Conservation (phyloP, 2,329 filamentous ascomycete genomes). For the Metarhizium anisopliae region DNA sequence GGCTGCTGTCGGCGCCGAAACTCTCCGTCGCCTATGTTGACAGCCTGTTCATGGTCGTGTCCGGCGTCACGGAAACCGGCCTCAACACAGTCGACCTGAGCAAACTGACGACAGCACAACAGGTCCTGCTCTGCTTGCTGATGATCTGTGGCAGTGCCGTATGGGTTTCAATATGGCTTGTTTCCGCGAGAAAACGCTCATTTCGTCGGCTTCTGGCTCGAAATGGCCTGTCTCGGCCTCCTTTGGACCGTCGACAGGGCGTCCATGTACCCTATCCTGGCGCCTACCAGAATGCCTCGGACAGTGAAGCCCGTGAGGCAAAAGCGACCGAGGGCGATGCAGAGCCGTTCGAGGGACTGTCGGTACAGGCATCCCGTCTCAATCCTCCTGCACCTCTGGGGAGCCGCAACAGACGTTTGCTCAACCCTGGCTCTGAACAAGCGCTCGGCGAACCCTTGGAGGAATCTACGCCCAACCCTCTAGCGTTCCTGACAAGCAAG, state of each 20-base stretch:
- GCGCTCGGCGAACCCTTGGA: no score
- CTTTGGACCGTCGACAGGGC: no score
- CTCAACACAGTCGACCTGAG: slow-evolving; percentile 60
- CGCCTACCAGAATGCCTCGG: no score
- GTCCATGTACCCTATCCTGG: no score
- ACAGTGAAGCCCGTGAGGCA: no score
- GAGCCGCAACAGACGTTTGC: neutral
- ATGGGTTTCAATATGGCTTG: slow-evolving; percentile 57
- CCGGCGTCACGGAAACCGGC: slow-evolving; percentile 58
- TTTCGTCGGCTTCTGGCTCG: slow-evolving; percentile 50
- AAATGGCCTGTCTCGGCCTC: no score
- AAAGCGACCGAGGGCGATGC: no score
- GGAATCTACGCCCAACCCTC: neutral
- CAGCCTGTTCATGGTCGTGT: slow-evolving; percentile 56
- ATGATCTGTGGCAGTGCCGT: slow-evolving; percentile 59
- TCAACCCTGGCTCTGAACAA: no score
- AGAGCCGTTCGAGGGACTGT: no score
- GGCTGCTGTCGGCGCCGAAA: slow-evolving; percentile 41
- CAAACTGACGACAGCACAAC: slow-evolving; percentile 57
- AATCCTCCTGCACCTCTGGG: neutral
- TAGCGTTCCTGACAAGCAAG: neutral
- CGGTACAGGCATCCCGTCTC: no score
- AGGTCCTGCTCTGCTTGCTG: slow-evolving; percentile 53
- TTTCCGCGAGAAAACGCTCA: slow-evolving; percentile 48
- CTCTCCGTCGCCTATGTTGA: slow-evolving; percentile 51